phyloP scores from a whole-genome alignment of 108 stramenopile species.

The Skeletonema tropicum region DNA sequence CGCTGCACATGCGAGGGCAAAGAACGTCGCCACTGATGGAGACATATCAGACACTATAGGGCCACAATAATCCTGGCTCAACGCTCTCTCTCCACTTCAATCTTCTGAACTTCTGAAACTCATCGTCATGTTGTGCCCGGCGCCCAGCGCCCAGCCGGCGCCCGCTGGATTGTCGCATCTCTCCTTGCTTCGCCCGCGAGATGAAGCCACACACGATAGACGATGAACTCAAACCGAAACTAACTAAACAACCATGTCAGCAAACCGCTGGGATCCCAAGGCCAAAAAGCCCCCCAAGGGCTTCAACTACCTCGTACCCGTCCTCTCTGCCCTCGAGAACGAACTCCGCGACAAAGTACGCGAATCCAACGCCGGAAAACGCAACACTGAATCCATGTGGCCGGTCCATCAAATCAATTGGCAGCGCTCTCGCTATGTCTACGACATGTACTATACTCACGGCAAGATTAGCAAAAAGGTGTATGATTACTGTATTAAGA shows the following conservation, averaged over 20 bases:
- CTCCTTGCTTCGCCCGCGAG: too few species aligned
- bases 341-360: conserved; percentile 98
- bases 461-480: conserved; percentile 85
- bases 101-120: too few species aligned
- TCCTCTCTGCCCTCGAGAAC: conserved; percentile 95
- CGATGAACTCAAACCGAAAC: too few species aligned
- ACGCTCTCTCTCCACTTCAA: too few species aligned
- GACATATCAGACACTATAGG: background rate
- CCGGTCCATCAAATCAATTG: conserved; percentile 99
- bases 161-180: too few species aligned
- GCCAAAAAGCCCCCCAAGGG: conserved; percentile 84
- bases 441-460: conserved; percentile 99
- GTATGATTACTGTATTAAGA: conserved; percentile 96
- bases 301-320: conserved; percentile 93
- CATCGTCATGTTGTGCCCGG: too few species aligned
- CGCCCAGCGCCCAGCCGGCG: too few species aligned
- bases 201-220: too few species aligned
- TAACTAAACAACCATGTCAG: conserved; percentile 32
- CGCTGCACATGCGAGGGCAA: background rate
- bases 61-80: background rate
- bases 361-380: conserved; percentile 95
- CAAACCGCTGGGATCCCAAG: conserved; percentile 56
- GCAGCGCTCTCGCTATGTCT: conserved; percentile 98
- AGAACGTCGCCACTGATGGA: background rate
- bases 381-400: conserved; percentile 98